Conservation (phyloP, 2,329 filamentous ascomycete species). For the Davidsoniella neocaledoniae region DNA sequence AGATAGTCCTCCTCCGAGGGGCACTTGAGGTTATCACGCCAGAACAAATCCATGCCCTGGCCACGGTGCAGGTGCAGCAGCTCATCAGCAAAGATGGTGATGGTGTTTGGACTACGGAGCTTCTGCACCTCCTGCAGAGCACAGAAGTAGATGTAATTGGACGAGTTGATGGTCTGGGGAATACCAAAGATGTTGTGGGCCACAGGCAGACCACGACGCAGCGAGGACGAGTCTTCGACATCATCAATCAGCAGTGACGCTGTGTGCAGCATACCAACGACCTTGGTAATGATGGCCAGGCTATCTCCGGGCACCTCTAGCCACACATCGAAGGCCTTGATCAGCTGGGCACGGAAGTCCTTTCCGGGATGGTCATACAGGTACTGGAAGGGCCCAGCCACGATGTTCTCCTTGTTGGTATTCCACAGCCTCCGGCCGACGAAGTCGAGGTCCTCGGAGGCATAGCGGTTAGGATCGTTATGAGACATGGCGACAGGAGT, state of each 20-base stretch:
- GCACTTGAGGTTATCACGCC: conserved; percentile 71
- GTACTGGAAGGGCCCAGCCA: conserved; percentile 68
- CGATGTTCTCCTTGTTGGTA: conserved; percentile 56
- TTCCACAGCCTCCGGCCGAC: conserved; percentile 43
- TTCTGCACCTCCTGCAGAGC: conserved; percentile 59
- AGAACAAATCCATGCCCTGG: conserved; percentile 84
- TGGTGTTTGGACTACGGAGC: conserved; percentile 48
- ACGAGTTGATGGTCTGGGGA: conserved; percentile 77
- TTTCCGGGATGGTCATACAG: conserved; percentile 65
- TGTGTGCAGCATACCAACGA: conserved; percentile 74
- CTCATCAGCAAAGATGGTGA: conserved; percentile 65
- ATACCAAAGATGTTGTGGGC: conserved; percentile 74
- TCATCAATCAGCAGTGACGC: conserved; percentile 73
- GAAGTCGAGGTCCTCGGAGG: conserved; percentile 38
- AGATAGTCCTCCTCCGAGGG: conserved; percentile 79
- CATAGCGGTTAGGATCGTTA: conserved; percentile 33
- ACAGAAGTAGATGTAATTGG: conserved; percentile 77
- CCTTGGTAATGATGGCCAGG: conserved; percentile 58
- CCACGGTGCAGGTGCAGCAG: conserved; percentile 70
- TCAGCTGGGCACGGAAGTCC: conserved; percentile 66
- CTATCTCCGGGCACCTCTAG: conserved; percentile 54
- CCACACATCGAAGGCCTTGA: conserved; percentile 68
- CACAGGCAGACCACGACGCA: conserved; percentile 65
- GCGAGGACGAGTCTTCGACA: conserved; percentile 63
- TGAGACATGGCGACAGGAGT: conserved; percentile 9